Conservation (phyloP, 192 early-diverging fungal species). For the Podila minutissima region DNA sequence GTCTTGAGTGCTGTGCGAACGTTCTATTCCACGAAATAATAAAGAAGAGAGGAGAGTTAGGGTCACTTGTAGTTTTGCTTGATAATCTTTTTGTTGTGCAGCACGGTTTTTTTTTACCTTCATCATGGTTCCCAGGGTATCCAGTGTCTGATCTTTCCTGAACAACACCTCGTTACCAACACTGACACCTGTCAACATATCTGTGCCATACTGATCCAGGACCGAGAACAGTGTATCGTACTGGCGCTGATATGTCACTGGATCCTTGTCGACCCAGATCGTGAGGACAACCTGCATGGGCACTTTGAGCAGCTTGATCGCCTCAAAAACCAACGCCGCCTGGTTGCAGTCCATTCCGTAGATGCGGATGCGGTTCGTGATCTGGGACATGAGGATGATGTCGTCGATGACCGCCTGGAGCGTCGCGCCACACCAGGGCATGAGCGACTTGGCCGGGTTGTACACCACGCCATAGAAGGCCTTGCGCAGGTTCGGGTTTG, state of each 20-base stretch:
- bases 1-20: constrained; percentile 23
- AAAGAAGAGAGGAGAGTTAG: too few relatives aligned
- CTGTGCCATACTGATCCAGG: constrained; percentile 45
- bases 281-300: constrained; percentile 55
- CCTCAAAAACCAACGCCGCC: constrained; percentile 48
- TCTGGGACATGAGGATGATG: constrained; percentile 50
- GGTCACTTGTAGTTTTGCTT: too few relatives aligned
- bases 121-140: constrained; percentile 15
- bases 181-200: constrained; percentile 53
- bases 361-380: constrained; percentile 54
- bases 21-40: too few relatives aligned
- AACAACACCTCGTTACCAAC: constrained; percentile 60
- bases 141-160: constrained; percentile 33
- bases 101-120: too few relatives aligned
- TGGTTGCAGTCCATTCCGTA: constrained; percentile 58
- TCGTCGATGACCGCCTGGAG: constrained; percentile 51
- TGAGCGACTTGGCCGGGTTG: constrained; percentile 47
- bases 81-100: too few relatives aligned
- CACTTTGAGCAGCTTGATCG: constrained; percentile 40
- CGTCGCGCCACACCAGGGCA: constrained; percentile 50
- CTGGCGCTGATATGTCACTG: constrained; percentile 48
- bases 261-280: constrained; percentile 54
- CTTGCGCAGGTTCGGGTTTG: constrained; percentile 40
- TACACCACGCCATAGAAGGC: constrained; percentile 57
- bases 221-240: constrained; percentile 42